These are phyloP conservation scores for Verbascum thapsus DNA, from an alignment of 257 asterid genomes.

Conservation along the genomic window DNA sequence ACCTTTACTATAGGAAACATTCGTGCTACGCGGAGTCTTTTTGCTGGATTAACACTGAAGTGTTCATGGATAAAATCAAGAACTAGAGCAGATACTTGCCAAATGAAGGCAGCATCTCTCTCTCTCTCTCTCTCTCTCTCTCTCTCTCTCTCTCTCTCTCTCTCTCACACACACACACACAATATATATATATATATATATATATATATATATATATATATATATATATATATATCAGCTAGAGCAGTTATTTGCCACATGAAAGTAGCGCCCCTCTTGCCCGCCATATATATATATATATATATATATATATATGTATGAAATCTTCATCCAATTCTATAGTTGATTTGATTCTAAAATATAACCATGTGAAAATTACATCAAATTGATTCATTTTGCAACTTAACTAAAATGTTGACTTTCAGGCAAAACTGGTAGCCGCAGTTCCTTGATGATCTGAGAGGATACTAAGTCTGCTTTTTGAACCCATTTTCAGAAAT, in stretches of 20 bases:
- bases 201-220: no score
- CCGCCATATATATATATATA: no score
- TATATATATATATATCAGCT: no score
- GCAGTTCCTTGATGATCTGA: slow-evolving; percentile 22
- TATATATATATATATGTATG: not conserved
- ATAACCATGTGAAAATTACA: not conserved
- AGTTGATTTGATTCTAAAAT: not conserved
- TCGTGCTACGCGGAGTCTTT: slow-evolving; percentile 49
- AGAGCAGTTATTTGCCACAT: no score
- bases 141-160: no score
- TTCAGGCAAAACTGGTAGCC: slow-evolving; percentile 33
- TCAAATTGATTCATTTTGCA: slow-evolving; percentile 10
- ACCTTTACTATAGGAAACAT: slow-evolving; percentile 63
- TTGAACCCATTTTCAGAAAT: not conserved
- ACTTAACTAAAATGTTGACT: not conserved
- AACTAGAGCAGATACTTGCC: slow-evolving; percentile 19
- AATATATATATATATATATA: no score
- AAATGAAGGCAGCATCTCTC: slow-evolving; percentile 35
- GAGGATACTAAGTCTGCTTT: slow-evolving; percentile 20
- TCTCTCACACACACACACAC: no score
- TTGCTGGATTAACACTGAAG: slow-evolving; percentile 43
- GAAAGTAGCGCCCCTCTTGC: no score
- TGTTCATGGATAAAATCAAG: slow-evolving; percentile 29
- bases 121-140: no score
- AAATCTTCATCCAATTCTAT: not conserved